phyloP scores from a whole-genome alignment of 768 basidiomycete species.

The Boletus rubescentipes region DNA sequence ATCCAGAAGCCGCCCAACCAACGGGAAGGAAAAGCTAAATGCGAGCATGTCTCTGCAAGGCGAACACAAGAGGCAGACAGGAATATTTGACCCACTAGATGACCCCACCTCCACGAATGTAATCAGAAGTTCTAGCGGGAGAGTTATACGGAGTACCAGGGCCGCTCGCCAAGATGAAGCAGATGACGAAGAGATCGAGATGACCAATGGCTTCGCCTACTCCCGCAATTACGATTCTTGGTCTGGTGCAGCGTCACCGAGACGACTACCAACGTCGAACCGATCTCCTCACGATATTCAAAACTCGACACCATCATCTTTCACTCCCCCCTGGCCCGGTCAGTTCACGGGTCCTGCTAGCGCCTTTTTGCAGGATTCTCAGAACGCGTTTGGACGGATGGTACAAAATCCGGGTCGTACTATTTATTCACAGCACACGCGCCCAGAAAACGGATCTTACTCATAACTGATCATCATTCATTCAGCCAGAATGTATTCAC shows the following conservation, averaged over 20 bases:
- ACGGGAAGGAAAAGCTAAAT: conserved; percentile 32
- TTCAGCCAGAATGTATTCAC: conserved; percentile 19
- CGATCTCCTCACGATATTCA: conserved; percentile 24
- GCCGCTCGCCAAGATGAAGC: conserved; percentile 27
- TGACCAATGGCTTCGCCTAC: conserved; percentile 24
- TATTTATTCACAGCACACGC: conserved; percentile 55
- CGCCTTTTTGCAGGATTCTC: conserved; percentile 47
- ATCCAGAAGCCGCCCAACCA: conserved; percentile 38
- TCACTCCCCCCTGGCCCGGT: conserved; percentile 32
- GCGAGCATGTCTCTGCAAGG: conserved; percentile 28
- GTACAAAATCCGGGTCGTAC: conserved; percentile 58
- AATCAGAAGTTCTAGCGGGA: conserved; percentile 31
- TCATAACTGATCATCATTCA: conserved; percentile 17
- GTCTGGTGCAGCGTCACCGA: conserved; percentile 26
- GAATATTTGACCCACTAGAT: conserved; percentile 18
- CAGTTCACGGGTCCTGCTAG: conserved; percentile 51
- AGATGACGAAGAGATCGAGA: conserved; percentile 22
- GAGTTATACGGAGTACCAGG: conserved; percentile 32
- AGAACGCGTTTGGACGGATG: conserved; percentile 38
- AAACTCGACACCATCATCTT: conserved; percentile 20
- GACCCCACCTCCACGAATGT: conserved; percentile 18
- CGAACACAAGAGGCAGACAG: conserved; percentile 23
- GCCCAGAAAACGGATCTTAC: conserved; percentile 34
- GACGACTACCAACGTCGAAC: conserved; percentile 14
- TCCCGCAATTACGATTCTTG: conserved; percentile 23